phyloP scores from a whole-genome alignment of 2,329 filamentous ascomycete species.

The Fusarium verrucosum region DNA sequence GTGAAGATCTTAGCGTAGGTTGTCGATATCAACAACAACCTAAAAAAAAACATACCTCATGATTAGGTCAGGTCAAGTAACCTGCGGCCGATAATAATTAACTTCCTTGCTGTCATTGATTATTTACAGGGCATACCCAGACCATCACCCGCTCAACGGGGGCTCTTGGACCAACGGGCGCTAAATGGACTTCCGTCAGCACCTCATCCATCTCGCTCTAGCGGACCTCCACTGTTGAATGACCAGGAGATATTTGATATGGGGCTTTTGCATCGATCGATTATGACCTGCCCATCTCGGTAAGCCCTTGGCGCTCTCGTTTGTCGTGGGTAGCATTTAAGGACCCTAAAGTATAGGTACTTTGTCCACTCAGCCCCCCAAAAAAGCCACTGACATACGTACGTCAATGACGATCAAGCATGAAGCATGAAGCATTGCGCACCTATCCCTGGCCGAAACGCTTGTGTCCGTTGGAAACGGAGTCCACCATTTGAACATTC shows the following conservation, averaged over 20 bases:
- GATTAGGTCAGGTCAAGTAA: neutral
- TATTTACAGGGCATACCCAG: slow-evolving; percentile 7
- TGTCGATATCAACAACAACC: slow-evolving; percentile 5
- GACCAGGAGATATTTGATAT: slow-evolving; percentile 15
- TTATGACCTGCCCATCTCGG: slow-evolving; percentile 34
- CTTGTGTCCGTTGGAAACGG: neutral
- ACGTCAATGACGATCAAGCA: slow-evolving; percentile 29
- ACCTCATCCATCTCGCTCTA: neutral
- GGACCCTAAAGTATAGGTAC: slow-evolving; percentile 18
- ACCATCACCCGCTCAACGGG: slow-evolving; percentile 31
- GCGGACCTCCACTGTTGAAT: neutral
- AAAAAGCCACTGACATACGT: slow-evolving; percentile 32
- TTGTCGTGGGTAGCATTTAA: neutral
- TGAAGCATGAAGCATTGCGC: slow-evolving; percentile 22
- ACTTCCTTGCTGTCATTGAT: slow-evolving; percentile 8
- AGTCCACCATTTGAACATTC: neutral
- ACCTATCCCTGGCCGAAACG: slow-evolving; percentile 6
- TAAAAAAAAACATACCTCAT: neutral
- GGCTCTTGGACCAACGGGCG: slow-evolving; percentile 19
- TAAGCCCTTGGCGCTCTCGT: slow-evolving; percentile 19
- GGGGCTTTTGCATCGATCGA: slow-evolving; percentile 16
- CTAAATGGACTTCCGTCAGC: slow-evolving; percentile 15
- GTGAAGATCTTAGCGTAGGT: slow-evolving; percentile 25
- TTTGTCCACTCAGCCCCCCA: slow-evolving; percentile 14
- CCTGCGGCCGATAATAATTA: neutral